Evolutionary conservation across 345 rosid species (phyloP).

Genomic region (Orychophragmus violaceus): DNA sequence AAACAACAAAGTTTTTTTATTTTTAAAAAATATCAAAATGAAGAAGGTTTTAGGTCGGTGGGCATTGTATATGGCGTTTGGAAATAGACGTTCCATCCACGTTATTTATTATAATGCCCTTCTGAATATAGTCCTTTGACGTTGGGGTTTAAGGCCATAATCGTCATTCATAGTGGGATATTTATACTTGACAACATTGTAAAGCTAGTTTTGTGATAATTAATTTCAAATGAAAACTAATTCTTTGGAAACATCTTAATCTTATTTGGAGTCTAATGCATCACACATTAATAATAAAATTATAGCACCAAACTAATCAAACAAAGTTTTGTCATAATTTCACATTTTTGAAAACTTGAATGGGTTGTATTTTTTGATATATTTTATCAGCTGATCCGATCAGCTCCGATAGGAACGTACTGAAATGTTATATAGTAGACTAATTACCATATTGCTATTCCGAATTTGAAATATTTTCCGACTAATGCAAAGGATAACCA

Average conservation of each 20-base stretch:
- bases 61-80: slow-evolving; percentile 17
- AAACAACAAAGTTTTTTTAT: slow-evolving; percentile 3
- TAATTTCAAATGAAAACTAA: background rate
- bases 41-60: slow-evolving; percentile 26
- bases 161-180: background rate
- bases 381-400: too few relatives aligned
- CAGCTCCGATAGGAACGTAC: too few relatives aligned
- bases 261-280: background rate
- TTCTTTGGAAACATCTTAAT: background rate
- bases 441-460: too few relatives aligned
- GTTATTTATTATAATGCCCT: background rate
- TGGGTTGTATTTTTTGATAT: background rate
- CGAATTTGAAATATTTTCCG: too few relatives aligned
- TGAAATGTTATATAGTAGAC: too few relatives aligned
- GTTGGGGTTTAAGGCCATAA: background rate
- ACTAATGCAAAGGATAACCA: too few relatives aligned
- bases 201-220: background rate
- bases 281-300: background rate
- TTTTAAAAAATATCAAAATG: background rate
- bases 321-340: background rate
- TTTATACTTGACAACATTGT: background rate
- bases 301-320: background rate
- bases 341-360: background rate
- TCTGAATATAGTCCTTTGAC: background rate
- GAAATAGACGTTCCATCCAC: slow-evolving; percentile 28